Conservation (phyloP, 352 stramenopile species). For the Pilasporangium apinafurcum region DNA sequence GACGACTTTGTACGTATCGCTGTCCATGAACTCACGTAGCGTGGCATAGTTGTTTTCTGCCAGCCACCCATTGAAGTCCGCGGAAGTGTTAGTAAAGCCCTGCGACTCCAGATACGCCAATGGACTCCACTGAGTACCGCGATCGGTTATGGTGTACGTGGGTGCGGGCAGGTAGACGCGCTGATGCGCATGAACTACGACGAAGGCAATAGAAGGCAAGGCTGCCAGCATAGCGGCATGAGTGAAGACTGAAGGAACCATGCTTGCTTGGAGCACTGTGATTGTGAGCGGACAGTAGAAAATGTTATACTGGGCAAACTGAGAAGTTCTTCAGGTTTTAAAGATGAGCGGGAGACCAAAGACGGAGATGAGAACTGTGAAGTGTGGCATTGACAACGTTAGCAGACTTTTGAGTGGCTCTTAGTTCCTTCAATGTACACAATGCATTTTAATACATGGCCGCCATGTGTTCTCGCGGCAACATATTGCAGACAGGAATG, state of each 20-base stretch:
- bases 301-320: too few species aligned
- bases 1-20: slow-evolving; percentile 7
- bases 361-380: too few species aligned
- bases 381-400: too few species aligned
- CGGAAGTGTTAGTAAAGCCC: slow-evolving; percentile 25
- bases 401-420: too few species aligned
- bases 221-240: slow-evolving; percentile 9
- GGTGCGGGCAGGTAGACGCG: slow-evolving; percentile 20
- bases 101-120: slow-evolving; percentile 43
- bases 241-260: background rate
- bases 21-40: slow-evolving; percentile 12
- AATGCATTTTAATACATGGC: too few species aligned
- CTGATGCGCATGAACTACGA: slow-evolving; percentile 11
- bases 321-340: too few species aligned
- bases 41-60: slow-evolving; percentile 6
- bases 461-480: too few species aligned
- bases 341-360: too few species aligned
- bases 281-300: too few species aligned
- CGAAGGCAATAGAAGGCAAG: slow-evolving; percentile 11
- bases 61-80: slow-evolving; percentile 28
- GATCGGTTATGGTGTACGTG: slow-evolving; percentile 19
- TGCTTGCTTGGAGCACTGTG: too few species aligned
- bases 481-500: too few species aligned
- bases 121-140: slow-evolving; percentile 20
- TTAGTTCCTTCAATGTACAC: too few species aligned